Conservation (phyloP, 306 rosid genomes). For the Quercus glauca region DNA sequence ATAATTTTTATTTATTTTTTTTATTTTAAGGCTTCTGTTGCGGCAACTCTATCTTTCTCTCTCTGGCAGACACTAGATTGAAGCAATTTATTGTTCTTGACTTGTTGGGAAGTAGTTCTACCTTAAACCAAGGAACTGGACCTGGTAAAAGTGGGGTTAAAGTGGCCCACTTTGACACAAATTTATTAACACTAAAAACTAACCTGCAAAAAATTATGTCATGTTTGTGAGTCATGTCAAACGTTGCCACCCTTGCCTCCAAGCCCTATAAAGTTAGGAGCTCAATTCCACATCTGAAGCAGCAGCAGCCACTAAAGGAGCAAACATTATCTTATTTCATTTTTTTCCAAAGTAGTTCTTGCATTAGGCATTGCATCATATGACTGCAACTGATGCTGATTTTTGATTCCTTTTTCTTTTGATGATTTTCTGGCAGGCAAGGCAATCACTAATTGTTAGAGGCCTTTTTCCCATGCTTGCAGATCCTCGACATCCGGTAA, state of each 20-base stretch:
- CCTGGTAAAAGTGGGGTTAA: no score
- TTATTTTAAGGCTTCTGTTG: not conserved
- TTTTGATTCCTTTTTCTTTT: constrained; percentile 10
- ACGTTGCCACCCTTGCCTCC: no score
- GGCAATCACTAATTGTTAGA: constrained; percentile 92
- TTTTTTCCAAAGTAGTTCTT: not conserved
- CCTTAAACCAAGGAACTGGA: not conserved
- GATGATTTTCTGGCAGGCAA: constrained; percentile 59
- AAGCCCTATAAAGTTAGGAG: no score
- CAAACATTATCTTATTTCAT: not conserved
- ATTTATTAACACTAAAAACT: no score
- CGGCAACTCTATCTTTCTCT: not conserved
- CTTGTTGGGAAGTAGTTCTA: not conserved
- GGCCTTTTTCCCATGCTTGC: constrained; percentile 99
- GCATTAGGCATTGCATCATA: not conserved
- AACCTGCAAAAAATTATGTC: no score
- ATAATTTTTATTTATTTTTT: constrained; percentile 8
- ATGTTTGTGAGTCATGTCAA: no score
- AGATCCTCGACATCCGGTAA: constrained; percentile 98
- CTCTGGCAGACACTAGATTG: not conserved
- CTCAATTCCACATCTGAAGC: no score
- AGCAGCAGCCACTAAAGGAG: no score
- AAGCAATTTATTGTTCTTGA: not conserved
- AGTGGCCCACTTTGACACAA: no score
- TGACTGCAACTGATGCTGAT: not conserved